Evolutionary conservation across 139 green algal genomes (phyloP), one percentile per base, ranked within the genome.

Genomic region (Chlorella sp.): DNA sequence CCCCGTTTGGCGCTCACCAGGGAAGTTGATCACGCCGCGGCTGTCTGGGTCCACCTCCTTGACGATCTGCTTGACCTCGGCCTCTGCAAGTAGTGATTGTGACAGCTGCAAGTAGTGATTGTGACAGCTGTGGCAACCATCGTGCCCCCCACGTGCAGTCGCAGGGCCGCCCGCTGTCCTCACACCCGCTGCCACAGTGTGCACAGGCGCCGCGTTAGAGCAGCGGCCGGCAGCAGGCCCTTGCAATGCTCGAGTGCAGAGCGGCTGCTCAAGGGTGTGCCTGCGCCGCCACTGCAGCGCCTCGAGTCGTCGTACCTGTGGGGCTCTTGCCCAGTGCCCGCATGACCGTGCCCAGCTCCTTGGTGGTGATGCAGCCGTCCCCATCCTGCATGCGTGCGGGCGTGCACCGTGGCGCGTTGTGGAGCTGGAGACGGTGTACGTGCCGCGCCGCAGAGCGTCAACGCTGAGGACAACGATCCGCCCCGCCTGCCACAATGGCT

Each of bases 261-360:
- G n/a, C n/a, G n/a, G n/a, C n/a, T n/a, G n/a, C n/a, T n/a, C n/a
- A n/a, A n/a, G n/a, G n/a, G n/a, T n/a, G n/a, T n/a, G n/a, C n/a
- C n/a, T n/a, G n/a, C n/a, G n/a, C n/a, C n/a, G n/a, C n/a, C n/a
- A n/a, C n/a, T n/a, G n/a, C n/a, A n/a, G n/a, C n/a, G n/a, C n/a
- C n/a, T n/a, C n/a, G n/a, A n/a, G n/a, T n/a, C n/a, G n/a, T n/a
- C 64, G 14, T 24, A 72, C 67, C 67, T 42, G 76, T 81, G 17
- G 76, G 76, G 0, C 70, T 77, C 42, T 81, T 81, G 55, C 76
- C 76, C 2, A 81, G 76, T 2, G 76, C 76, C 24, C 76, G 70
- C 42, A 81, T 71, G 24, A 81, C 76, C 23, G 76, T 81, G 6
- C 76, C 76, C 6, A 81, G 70, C 71, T 81, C 76, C 62, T 81